Evolutionary conservation across 306 rosid genomes (phyloP), one percentile per base, ranked within the genome.

Genomic region (Gillenia trifoliata): DNA sequence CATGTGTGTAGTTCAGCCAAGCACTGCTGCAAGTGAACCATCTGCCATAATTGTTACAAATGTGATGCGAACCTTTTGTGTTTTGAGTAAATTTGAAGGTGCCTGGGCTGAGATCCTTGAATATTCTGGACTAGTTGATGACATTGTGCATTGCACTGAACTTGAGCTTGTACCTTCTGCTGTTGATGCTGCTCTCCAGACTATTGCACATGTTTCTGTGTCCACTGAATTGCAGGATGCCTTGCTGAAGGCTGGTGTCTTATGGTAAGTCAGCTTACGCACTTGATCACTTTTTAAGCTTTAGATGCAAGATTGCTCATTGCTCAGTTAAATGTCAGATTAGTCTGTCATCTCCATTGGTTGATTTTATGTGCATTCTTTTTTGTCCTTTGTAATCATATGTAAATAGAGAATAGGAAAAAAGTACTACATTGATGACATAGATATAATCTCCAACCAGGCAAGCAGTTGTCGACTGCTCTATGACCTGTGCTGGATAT

Each of bases 141-240:
- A 90, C 84, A 86, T 94, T 61, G 99, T 94, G 78, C 97, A 92
- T 82, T 87, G 96, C 84, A 90, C 97, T 71, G 99, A 92, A 83
- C 94, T 94, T 84, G 99, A 94, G 88, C 91, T 90, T 76, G 89
- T 86, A 50, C 91, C 97, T 36, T 86, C 90, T 6, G 89, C 96
- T 72, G 96, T 94, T 69, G 97, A 90, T 86, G 89, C 96, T 80
- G 91, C 96, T 73, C 85, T 94, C 60, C 99, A 85, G 85, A 92
- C 96, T 77, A 83, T 94, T 75, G 95, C 97, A 77, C 84, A 85
- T 75, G 89, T 94, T 83, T 92, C 97, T 83, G 95, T 90, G 79
- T 90, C 99, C 55, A 78, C 89, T n/a, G 89, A 89, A 40, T 83
- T 94, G 84, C 99, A 92, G 85, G 78, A 92, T 88, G 92, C 91